phyloP scores from a whole-genome alignment of 2,329 filamentous ascomycete species.

The Ceratocystis destructans region DNA sequence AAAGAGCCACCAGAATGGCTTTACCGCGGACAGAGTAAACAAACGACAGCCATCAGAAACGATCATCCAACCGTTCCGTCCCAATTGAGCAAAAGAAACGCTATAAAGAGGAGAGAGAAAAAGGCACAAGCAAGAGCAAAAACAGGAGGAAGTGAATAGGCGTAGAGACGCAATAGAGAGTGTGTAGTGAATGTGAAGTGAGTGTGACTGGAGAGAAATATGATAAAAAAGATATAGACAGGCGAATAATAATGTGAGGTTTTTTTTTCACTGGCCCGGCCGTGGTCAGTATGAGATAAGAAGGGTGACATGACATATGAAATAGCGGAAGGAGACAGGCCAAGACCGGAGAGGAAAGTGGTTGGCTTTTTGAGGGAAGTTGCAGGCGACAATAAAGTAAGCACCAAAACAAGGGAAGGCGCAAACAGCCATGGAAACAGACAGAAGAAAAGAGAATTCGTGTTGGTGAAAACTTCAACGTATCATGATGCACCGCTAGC shows the following conservation, averaged over 20 bases:
- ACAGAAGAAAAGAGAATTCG: background rate
- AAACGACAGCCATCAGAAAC: slow-evolving; percentile 8
- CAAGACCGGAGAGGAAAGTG: background rate
- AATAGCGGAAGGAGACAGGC: background rate
- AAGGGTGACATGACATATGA: background rate
- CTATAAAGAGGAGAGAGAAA: background rate
- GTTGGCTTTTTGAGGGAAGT: background rate
- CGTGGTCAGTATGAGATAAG: background rate
- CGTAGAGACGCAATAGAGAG: background rate
- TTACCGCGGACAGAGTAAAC: background rate
- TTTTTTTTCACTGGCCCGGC: background rate
- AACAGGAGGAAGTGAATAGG: background rate
- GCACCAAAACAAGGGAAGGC: background rate
- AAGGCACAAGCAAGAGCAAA: background rate
- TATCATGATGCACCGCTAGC: background rate
- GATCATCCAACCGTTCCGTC: slow-evolving; percentile 7
- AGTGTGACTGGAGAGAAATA: background rate
- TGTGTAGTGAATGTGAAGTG: background rate
- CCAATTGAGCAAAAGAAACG: slow-evolving; percentile 5
- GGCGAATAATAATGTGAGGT: background rate
- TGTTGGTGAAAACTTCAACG: background rate
- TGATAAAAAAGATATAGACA: background rate
- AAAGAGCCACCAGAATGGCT: background rate
- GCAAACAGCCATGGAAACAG: background rate
- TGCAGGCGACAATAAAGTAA: background rate